Evolutionary conservation across 306 rosid genomes (phyloP), one percentile per base, ranked within the genome.

Genomic region (Trifolium subterraneum): DNA sequence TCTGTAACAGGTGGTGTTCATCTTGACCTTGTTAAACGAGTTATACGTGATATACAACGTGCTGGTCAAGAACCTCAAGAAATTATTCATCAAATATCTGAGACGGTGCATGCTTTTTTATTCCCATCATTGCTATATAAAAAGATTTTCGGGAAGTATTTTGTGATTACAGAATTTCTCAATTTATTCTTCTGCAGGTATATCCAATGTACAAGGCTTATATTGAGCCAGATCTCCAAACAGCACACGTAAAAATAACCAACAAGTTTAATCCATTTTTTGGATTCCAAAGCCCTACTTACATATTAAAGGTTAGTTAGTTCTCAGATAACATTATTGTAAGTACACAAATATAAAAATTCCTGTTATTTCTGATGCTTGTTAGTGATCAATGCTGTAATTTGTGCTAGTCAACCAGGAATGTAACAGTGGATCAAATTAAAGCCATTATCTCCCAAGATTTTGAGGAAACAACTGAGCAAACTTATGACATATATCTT

Each of bases 31-130:
- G 92, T 95, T 52, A 95, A 95, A 82, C 84, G 99, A 84, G 99
- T 95, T 70, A 85, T 95, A 62, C 91, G 99, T 67, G 99, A 95
- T 79, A 88, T 95, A 75, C 98, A 95, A 69, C 92, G 99, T 58
- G 99, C 99, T 79, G 96, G 97, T 74, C 98, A 92, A 84, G 92
- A 92, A 82, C 98, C 99, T 42, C 93, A 95, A 92, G 99, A 95
- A 87, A 95, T 95, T 48, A 95, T 95, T 75, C 93, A 92, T 84
- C 99, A 95, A 88, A 95, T 95, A 84, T 95, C 99, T 54, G 99
- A 92, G 86, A 95, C 98, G 78, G 99, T 95, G 77, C 14, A 33
- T 70, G 54, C 74, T 68, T 77, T 25, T 74, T 35, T 60, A 75
- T 75, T 48, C 55, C 69, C 29, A 73, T 59, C 52, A 68, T 23